Conservation (phyloP, 805 yeast species). For the Wickerhamomyces hampshirensis region DNA sequence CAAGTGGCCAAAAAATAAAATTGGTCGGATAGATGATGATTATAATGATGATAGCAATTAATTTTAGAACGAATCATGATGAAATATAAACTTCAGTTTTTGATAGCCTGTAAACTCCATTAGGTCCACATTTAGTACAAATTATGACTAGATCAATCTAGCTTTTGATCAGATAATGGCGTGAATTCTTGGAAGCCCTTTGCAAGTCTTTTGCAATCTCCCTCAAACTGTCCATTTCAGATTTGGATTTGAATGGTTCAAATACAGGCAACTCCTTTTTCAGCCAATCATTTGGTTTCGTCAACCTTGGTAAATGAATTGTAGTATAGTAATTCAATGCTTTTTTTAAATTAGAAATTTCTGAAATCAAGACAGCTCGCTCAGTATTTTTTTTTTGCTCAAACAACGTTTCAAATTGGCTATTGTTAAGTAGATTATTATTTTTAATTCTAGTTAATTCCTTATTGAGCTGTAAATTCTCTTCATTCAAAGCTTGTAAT, state of each 20-base stretch:
- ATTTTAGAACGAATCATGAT: neutral
- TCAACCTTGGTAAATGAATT: neutral
- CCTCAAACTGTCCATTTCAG: constrained; percentile 17
- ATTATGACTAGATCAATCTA: too few relatives aligned
- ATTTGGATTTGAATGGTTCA: constrained; percentile 3
- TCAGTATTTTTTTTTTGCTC: constrained; percentile 31
- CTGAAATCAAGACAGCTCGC: constrained; percentile 37
- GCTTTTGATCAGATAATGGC: constrained; percentile 2
- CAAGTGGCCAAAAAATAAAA: constrained; percentile 65
- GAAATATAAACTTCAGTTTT: too few relatives aligned
- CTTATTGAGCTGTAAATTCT: constrained; percentile 21
- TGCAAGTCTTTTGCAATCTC: constrained; percentile 16
- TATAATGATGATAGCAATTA: neutral
- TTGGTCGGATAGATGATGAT: neutral
- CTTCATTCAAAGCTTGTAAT: constrained; percentile 15
- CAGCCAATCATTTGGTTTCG: constrained; percentile 8
- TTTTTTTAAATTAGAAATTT: constrained; percentile 38
- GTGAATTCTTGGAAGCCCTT: constrained; percentile 5
- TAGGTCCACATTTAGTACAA: too few relatives aligned
- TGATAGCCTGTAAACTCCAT: too few relatives aligned
- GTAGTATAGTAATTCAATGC: constrained; percentile 11
- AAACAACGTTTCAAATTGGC: constrained; percentile 29
- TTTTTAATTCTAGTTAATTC: constrained; percentile 27
- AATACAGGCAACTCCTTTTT: constrained; percentile 6
- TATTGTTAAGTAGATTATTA: constrained; percentile 20